Evolutionary conservation across 441 rosid species (phyloP), one percentile per base, ranked within the genome.

Genomic region (Jatropha multifida): DNA sequence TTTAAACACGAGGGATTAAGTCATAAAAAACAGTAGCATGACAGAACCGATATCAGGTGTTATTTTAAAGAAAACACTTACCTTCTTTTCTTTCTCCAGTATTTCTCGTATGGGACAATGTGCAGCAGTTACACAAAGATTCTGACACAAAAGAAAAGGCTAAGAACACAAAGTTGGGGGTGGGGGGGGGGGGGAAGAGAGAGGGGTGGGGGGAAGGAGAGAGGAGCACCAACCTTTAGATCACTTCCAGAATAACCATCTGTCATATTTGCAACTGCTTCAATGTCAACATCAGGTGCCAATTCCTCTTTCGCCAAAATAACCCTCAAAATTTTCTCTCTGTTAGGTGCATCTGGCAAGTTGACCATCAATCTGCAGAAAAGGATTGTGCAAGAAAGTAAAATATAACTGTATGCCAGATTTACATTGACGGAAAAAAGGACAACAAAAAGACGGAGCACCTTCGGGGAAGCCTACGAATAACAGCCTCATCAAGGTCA

Each of bases 191-290:
- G 32, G 5, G 14, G n/a, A 58, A 2, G 67, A 17, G 40, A 23
- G 68, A 11, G 61, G 40, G 18, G 49, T 38, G 17, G 58, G 52
- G 7, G 14, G 27, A 10, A 55, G 14, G 23, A 18, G 51, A 60
- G 32, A 65, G 64, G 58, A 23, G 26, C 73, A 26, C 49, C 41
- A 69, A 96, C 99, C 99, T 94, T 96, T 54, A 96, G 79, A 82
- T 96, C 99, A 79, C 99, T 96, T 81, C 99, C 99, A 55, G 99
- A 94, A 81, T 92, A 96, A 58, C 99, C 99, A 79, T 92, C 95
- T 9, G 98, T 89, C 97, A 96, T 91, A 69, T 74, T 88, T 27
- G 98, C 99, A 79, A 91, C 86, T 52, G 90, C 94, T 85, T 87
- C 98, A 73, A 94, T 80, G 77, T 93, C 92, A 38, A 91, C 85